Evolutionary conservation across 805 yeast species (phyloP), one percentile per base, ranked within the genome.

Genomic region (Ogataea corticis): DNA sequence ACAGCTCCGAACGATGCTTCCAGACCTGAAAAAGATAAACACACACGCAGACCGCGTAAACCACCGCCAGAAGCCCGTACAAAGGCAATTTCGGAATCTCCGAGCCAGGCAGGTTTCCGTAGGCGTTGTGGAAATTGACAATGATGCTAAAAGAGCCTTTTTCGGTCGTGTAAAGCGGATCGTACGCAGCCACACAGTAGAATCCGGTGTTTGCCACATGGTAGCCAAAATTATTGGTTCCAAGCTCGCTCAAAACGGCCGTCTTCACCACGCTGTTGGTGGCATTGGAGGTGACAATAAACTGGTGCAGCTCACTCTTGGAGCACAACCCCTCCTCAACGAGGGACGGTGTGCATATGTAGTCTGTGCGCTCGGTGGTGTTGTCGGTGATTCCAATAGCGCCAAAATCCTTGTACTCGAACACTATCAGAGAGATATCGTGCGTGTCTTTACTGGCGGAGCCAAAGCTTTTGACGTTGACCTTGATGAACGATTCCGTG

Each of bases 21-120:
- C 82, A 85, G 62, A 87, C 87, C 50, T 87, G 87, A 69, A 88
- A 91, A 31, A 87, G 82, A 73, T 89, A 94, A 49, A 87, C 72
- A n/a, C 86, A 82, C 61, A 89, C 74, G 9, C 89, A 83, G 33
- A 87, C 85, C 6, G 86, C 88, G 62, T 94, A 94, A 33, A 85
- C 80, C 30, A 94, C 74, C 1, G 97, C 87, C 58, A 89, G 73
- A 13, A 87, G 77, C 1, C 96, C 97, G 63, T 89, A 94, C 19
- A 89, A 80, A 10, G 96, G 89, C 50, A 94, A 74, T 58, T 91
- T 88, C 23, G 98, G 96, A 55, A 88, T 85, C 63, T 94, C 96
- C 29, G 91, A 73, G 4, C 96, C 99, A 27, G 95, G 80, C 46
- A 94, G 71, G 48, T 87, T 79, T 46, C 99, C 99, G 66, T 79